phyloP scores from a whole-genome alignment of 768 basidiomycete species.

The Leccinum subgranulosum region DNA sequence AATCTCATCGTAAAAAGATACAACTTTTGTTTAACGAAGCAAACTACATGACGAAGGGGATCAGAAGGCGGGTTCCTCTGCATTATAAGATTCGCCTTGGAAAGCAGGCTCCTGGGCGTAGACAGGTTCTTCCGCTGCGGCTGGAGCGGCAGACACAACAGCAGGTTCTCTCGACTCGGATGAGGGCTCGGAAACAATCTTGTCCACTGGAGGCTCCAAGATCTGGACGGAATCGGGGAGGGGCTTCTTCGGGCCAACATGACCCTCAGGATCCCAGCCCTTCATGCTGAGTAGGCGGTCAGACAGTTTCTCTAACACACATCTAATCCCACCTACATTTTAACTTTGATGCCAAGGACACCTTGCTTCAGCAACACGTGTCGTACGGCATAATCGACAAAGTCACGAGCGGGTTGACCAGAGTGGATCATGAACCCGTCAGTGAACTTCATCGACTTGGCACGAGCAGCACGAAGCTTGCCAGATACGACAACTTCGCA shows the following conservation, averaged over 20 bases:
- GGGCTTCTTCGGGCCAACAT: constrained; percentile 84
- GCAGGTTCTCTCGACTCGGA: constrained; percentile 84
- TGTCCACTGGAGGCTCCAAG: constrained; percentile 86
- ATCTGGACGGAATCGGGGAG: constrained; percentile 95
- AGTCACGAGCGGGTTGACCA: constrained; percentile 95
- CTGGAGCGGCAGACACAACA: constrained; percentile 44
- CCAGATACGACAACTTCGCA: constrained; percentile 99
- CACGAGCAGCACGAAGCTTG: constrained; percentile 99
- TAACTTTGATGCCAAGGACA: constrained; percentile 99
- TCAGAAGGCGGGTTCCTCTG: constrained; percentile 60
- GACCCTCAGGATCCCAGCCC: constrained; percentile 90
- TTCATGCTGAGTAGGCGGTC: constrained; percentile 72
- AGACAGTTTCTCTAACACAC: constrained; percentile 5
- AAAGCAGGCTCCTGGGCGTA: constrained; percentile 34
- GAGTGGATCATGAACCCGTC: constrained; percentile 99
- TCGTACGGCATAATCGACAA: constrained; percentile 95
- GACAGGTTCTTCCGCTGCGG: constrained; percentile 50
- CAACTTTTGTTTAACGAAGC: constrained; percentile 13
- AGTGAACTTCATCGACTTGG: constrained; percentile 99
- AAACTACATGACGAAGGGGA: constrained; percentile 23
- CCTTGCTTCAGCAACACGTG: constrained; percentile 98
- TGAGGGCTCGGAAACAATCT: constrained; percentile 82
- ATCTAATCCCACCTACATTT: constrained; percentile 64
- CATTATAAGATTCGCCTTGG: constrained; percentile 40
- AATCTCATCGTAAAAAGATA: constrained; percentile 4